Base-by-base conservation (phyloP, 140 eudicot genomes). In the Anethum foeniculum region DNA sequence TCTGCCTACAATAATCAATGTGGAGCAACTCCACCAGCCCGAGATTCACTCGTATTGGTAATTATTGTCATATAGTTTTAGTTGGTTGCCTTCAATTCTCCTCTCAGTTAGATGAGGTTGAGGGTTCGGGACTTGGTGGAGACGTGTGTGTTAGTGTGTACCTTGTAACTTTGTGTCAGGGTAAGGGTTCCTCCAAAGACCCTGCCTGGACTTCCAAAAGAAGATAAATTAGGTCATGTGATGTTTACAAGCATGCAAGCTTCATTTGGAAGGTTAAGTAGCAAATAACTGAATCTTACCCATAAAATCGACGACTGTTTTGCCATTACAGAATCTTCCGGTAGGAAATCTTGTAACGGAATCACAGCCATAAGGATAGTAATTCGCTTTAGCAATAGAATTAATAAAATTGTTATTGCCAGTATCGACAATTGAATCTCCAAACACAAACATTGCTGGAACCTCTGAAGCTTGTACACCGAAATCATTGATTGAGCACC, bases 371-470 rank as follows among this genome's bases (percentile, higher is more conserved):
- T 95, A 95, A 13, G 99, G 99, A 76, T 77, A 89, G 86, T 85
- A 95, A 75, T 95, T 87, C 0, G 99, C 84, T 76, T 84, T 95
- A 15, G 96, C 98, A 0, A 85, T 80, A 1, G 98, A 87, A 15
- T 81, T 86, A 0, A 95, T 84, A 83, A 84, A 89, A 80, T 95
- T 95, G 86, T 89, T 95, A 60, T 95, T 95, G 64, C 99, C 99
- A 39, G 85, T 86, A 80, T 95, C 99, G 46, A 89, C 95, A 80
- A 92, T 71, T 0, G 97, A 92, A 80, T 95, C 99, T 75, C 99
- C 99, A 80, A 95, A 87, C 71, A 89, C 97, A 83, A 88, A 95
- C 85, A 95, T 77, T 21, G 97, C 99, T 7, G 96, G 85, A 62
- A 84, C 93, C 71, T 87, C 85, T 9, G 86, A 75, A 36, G 82